These are phyloP conservation scores for Pyrus pyrifolia DNA, from an alignment of 306 rosid genomes.

Conservation along the genomic window DNA sequence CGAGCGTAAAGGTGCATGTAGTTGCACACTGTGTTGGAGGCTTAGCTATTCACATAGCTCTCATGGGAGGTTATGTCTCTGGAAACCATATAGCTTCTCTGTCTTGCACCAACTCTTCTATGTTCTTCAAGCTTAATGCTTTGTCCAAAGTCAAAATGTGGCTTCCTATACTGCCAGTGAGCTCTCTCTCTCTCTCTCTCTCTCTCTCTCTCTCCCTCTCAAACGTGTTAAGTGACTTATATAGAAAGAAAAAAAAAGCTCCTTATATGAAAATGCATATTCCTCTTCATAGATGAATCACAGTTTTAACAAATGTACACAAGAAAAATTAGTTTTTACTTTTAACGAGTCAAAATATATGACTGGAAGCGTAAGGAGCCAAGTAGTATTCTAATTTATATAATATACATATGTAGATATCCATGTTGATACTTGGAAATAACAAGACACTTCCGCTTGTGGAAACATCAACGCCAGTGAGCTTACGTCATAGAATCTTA, in stretches of 20 bases:
- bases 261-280: no score
- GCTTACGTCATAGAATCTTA: conserved; percentile 17
- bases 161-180: conserved; percentile 26
- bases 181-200: not conserved
- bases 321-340: no score
- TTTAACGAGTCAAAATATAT: not conserved
- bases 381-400: not conserved
- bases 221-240: no score
- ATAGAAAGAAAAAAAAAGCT: no score
- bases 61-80: conserved; percentile 33
- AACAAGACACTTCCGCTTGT: conserved; percentile 23
- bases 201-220: not conserved
- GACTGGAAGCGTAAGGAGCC: not conserved
- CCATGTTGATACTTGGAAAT: conserved; percentile 24
- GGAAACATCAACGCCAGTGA: conserved; percentile 13
- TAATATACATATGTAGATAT: not conserved
- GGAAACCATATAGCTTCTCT: conserved; percentile 24
- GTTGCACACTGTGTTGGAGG: conserved; percentile 42
- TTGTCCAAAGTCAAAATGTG: conserved; percentile 29
- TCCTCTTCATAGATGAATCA: no score
- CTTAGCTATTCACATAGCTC: conserved; percentile 26
- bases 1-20: conserved; percentile 12
- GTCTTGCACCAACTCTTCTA: conserved; percentile 35
- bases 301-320: not conserved
- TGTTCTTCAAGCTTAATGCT: conserved; percentile 30